phyloP scores from a whole-genome alignment of 2,329 filamentous ascomycete genomes.

The Apiospora aurea region DNA sequence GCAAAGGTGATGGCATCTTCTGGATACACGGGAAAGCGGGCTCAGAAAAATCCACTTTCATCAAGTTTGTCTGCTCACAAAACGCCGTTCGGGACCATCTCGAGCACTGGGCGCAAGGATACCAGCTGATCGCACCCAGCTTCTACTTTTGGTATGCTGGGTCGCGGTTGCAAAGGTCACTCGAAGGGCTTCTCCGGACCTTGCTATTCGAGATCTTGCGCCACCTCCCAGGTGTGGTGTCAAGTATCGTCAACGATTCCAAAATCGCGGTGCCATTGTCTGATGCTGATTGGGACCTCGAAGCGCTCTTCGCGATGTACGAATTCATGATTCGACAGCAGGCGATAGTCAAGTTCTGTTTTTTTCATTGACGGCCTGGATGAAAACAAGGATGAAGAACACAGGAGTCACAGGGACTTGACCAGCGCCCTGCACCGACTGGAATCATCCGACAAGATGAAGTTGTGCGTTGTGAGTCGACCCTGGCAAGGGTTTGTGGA shows the following conservation, averaged over 20 bases:
- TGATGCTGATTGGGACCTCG: slow-evolving; percentile 12
- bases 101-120: slow-evolving; percentile 12
- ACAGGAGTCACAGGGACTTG: neutral
- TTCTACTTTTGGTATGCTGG: slow-evolving; percentile 30
- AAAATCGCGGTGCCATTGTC: neutral
- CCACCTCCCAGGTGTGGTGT: neutral
- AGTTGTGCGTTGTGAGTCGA: neutral
- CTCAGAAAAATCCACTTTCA: slow-evolving; percentile 26
- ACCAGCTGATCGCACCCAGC: slow-evolving; percentile 1
- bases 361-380: neutral
- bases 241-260: neutral
- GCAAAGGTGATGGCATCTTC: slow-evolving; percentile 21
- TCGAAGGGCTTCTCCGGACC: slow-evolving; percentile 25
- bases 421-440: neutral
- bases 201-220: slow-evolving; percentile 23
- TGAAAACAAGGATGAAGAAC: neutral
- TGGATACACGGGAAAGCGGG: slow-evolving; percentile 27
- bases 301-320: neutral
- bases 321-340: neutral
- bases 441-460: neutral
- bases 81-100: neutral
- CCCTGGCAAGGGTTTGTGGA: neutral
- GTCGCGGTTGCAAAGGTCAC: slow-evolving; percentile 22
- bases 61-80: slow-evolving; percentile 27
- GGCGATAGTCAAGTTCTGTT: neutral